Conservation (phyloP, 768 basidiomycete genomes). For the Clathrus columnatus region DNA sequence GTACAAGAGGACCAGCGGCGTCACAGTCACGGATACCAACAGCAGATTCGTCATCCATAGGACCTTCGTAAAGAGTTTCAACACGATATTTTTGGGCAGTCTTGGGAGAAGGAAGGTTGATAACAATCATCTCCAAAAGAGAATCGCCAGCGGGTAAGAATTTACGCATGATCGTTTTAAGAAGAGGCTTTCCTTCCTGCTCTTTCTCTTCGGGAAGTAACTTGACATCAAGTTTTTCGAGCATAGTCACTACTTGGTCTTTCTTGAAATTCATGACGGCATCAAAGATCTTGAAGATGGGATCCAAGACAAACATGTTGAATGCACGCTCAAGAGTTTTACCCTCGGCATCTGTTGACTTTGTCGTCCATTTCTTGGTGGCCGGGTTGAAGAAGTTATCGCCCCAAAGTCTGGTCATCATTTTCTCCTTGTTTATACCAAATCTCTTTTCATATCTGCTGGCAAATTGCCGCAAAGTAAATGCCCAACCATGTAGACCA, state of each 20-base stretch:
- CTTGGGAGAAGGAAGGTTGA: conserved; percentile 94
- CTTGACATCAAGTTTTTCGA: conserved; percentile 94
- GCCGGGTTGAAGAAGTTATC: conserved; percentile 99
- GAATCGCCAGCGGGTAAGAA: conserved; percentile 99
- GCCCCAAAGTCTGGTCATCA: conserved; percentile 97
- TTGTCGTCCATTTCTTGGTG: conserved; percentile 94
- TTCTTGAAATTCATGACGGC: conserved; percentile 99
- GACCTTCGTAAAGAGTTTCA: conserved; percentile 98
- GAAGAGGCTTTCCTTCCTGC: conserved; percentile 88
- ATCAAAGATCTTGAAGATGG: conserved; percentile 98
- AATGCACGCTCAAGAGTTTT: conserved; percentile 96
- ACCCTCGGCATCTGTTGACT: conserved; percentile 63
- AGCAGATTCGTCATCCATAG: conserved; percentile 99
- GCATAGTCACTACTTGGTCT: conserved; percentile 70
- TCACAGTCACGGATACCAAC: conserved; percentile 98
- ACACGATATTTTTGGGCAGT: conserved; percentile 99
- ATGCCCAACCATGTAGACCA: conserved; percentile 99
- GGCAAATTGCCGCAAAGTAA: conserved; percentile 98
- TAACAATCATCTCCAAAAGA: conserved; percentile 99
- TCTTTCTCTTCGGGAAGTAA: conserved; percentile 84
- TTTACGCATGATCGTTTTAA: conserved; percentile 98
- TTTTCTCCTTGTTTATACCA: conserved; percentile 97
- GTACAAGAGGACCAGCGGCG: conserved; percentile 90
- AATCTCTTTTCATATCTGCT: conserved; percentile 94
- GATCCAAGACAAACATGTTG: conserved; percentile 97